A percentile compares a stretch with the other conserved stretches of the same genome.
Conservation (phyloP, 2,329 filamentous ascomycete genomes). For the Seiridium cupressi region DNA sequence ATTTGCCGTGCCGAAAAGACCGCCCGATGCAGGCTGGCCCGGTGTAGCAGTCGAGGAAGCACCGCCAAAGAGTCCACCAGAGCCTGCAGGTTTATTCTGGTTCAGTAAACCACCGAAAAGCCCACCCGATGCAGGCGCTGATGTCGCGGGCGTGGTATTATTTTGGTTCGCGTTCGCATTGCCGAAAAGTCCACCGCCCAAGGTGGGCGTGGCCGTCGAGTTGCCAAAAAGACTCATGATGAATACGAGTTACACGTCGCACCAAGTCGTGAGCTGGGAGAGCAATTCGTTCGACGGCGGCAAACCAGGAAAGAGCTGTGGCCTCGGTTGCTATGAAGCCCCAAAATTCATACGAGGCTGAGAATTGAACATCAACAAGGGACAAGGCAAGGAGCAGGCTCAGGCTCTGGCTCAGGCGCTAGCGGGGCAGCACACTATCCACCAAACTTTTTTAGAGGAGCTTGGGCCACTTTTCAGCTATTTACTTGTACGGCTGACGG, state of each 20-base stretch:
- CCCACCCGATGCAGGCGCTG: neutral
- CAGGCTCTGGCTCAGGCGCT: neutral
- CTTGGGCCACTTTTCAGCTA: neutral
- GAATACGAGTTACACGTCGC: too few species aligned
- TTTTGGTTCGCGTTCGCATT: neutral
- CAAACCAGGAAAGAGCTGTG: neutral
- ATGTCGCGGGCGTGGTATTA: neutral
- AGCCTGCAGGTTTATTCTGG: neutral
- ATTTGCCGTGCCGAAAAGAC: neutral
- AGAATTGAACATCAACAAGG: conserved; percentile 9
- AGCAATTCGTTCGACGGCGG: neutral
- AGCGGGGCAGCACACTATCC: neutral
- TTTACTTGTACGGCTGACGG: too few species aligned
- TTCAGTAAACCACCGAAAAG: neutral
- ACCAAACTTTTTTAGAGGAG: neutral
- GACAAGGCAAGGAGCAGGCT: neutral
- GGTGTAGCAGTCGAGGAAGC: neutral
- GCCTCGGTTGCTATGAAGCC: conserved; percentile 5
- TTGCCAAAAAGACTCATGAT: conserved; percentile 1
- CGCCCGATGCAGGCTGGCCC: neutral
- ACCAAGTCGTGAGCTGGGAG: neutral
- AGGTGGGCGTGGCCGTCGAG: neutral
- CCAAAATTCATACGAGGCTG: conserved; percentile 9
- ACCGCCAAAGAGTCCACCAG: neutral
- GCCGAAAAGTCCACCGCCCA: conserved; percentile 1